These are phyloP conservation scores for Amoeboradix gromovi DNA, from an alignment of 371 early-diverging fungal genomes.

Conservation along the genomic window DNA sequence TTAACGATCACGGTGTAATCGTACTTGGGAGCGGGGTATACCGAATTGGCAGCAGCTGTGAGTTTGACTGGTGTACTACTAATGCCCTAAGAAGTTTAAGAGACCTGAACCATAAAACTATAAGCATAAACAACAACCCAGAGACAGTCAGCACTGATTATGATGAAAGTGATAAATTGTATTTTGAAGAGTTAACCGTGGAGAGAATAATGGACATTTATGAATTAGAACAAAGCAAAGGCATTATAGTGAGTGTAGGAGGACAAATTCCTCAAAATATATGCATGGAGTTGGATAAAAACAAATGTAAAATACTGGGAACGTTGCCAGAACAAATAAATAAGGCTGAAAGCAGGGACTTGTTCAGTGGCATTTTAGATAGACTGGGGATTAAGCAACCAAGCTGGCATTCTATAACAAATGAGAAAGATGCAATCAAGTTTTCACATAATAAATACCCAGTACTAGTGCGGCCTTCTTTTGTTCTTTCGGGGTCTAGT, in stretches of 20 bases:
- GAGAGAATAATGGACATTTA: slow-evolving; percentile 82
- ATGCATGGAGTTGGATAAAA: slow-evolving; percentile 48
- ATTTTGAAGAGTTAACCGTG: slow-evolving; percentile 64
- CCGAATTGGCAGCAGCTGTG: slow-evolving; percentile 81
- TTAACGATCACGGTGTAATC: slow-evolving; percentile 62
- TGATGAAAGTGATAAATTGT: slow-evolving; percentile 74
- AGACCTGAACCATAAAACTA: slow-evolving; percentile 41
- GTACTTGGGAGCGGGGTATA: slow-evolving; percentile 85
- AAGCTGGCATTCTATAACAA: slow-evolving; percentile 64
- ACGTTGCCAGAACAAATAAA: slow-evolving; percentile 79
- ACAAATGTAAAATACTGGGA: slow-evolving; percentile 58
- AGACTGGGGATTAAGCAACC: slow-evolving; percentile 81
- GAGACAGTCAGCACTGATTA: slow-evolving; percentile 89
- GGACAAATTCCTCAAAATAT: slow-evolving; percentile 91
- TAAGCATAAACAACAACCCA: slow-evolving; percentile 90
- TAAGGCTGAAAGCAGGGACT: slow-evolving; percentile 71
- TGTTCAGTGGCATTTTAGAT: slow-evolving; percentile 75
- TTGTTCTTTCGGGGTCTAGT: slow-evolving; percentile 77
- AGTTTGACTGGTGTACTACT: slow-evolving; percentile 90
- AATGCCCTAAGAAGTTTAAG: slow-evolving; percentile 64
- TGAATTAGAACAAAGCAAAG: slow-evolving; percentile 42
- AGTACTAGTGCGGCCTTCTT: slow-evolving; percentile 75
- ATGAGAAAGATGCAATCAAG: slow-evolving; percentile 38
- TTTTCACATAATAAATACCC: slow-evolving; percentile 73
- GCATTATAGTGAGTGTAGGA: slow-evolving; percentile 68